These are phyloP conservation scores for Diophrys sp. DNA, from an alignment of 73 alveolate genomes.

Conservation along the genomic window DNA sequence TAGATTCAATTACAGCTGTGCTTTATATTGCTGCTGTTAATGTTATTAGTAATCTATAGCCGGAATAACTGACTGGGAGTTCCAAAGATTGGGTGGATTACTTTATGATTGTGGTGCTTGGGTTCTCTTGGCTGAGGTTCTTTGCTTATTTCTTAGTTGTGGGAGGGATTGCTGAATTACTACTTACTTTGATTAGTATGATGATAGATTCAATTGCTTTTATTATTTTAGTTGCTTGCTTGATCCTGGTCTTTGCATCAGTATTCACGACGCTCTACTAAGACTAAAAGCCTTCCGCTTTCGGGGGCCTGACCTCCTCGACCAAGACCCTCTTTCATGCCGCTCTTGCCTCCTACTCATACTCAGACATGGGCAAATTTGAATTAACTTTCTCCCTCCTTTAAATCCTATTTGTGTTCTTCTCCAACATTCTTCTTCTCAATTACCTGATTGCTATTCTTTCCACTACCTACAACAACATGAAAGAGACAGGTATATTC, in stretches of 20 bases:
- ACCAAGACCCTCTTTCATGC: slow-evolving; percentile 48
- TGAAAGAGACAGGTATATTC: slow-evolving; percentile 56
- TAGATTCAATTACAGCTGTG: slow-evolving; percentile 45
- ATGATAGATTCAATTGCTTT: slow-evolving; percentile 29
- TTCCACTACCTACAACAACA: slow-evolving; percentile 39
- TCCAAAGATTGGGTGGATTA: slow-evolving; percentile 32
- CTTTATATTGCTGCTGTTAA: slow-evolving; percentile 33
- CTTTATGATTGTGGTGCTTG: slow-evolving; percentile 40
- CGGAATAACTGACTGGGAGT: not conserved
- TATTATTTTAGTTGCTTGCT: slow-evolving; percentile 38
- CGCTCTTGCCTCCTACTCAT: slow-evolving; percentile 35
- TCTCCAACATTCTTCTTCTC: slow-evolving; percentile 49
- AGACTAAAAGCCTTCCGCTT: slow-evolving; percentile 25
- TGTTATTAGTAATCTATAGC: slow-evolving; percentile 21
- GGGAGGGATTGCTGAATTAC: slow-evolving; percentile 32
- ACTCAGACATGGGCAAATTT: slow-evolving; percentile 15
- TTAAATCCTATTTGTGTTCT: slow-evolving; percentile 33
- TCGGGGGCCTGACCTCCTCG: slow-evolving; percentile 25
- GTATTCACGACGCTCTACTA: slow-evolving; percentile 48
- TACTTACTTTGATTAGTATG: slow-evolving; percentile 48
- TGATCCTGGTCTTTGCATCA: slow-evolving; percentile 20
- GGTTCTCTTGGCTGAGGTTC: slow-evolving; percentile 50
- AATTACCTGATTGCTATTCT: slow-evolving; percentile 59
- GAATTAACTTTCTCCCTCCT: slow-evolving; percentile 23
- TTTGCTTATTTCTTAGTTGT: slow-evolving; percentile 49